Conservation (phyloP, 2,329 filamentous ascomycete genomes). For the Verticillium nonalfalfae region DNA sequence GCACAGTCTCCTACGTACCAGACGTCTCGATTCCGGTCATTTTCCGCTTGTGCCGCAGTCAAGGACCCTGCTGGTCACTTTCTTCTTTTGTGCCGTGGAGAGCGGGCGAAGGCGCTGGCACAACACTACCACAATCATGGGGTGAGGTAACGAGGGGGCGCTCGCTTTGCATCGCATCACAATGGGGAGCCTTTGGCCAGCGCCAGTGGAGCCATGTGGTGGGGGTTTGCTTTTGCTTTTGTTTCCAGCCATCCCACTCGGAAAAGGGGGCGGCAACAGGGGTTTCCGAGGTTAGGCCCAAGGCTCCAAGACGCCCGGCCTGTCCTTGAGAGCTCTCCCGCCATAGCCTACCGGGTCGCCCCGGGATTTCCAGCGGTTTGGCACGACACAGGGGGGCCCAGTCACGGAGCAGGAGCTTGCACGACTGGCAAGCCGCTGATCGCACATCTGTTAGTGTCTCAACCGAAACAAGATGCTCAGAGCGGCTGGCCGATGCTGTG, state of each 20-base stretch:
- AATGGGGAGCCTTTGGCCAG: background rate
- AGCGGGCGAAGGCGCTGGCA: too few species aligned
- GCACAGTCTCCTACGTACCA: background rate
- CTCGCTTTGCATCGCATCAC: background rate
- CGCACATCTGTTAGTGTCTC: background rate
- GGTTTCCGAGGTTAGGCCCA: background rate
- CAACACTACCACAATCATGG: too few species aligned
- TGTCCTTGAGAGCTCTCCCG: background rate
- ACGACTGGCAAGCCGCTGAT: background rate
- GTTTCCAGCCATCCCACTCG: background rate
- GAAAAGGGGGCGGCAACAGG: background rate
- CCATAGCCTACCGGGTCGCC: background rate
- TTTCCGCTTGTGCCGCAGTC: background rate
- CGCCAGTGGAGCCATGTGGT: background rate
- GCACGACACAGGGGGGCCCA: background rate
- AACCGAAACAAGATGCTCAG: too few species aligned
- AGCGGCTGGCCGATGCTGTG: background rate
- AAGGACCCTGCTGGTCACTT: background rate
- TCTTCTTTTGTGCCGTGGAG: too few species aligned
- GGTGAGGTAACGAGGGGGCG: too few species aligned
- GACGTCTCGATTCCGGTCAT: background rate
- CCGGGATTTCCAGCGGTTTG: constrained; percentile 1
- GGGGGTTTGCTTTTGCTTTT: background rate
- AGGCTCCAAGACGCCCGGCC: background rate
- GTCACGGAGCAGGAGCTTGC: background rate